These are phyloP conservation scores for Gaeumannomyces sp. DNA, from an alignment of 2,329 filamentous ascomycete genomes.

Conservation along the genomic window DNA sequence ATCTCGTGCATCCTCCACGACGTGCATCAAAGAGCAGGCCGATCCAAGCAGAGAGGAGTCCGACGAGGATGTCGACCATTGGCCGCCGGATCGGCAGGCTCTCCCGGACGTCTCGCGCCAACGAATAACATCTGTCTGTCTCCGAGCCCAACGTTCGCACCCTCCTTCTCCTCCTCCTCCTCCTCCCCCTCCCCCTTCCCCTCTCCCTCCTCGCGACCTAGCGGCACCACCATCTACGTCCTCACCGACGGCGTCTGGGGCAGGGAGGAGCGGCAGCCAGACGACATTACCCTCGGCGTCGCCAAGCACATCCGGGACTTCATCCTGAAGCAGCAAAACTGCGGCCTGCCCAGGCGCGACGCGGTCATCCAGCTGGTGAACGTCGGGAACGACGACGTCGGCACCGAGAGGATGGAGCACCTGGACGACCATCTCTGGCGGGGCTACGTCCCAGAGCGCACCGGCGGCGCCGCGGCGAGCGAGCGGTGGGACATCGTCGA, in stretches of 20 bases:
- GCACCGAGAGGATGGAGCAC: neutral
- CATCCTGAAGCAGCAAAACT: neutral
- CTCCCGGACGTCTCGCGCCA: too few relatives aligned
- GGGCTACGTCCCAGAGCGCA: too few relatives aligned
- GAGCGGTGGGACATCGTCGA: conserved; percentile 7
- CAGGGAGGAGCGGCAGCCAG: neutral
- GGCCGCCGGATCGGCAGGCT: too few relatives aligned
- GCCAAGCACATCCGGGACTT: neutral
- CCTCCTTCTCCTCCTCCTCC: too few relatives aligned
- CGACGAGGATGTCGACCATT: too few relatives aligned
- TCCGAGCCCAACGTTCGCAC: too few relatives aligned
- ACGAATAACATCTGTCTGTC: too few relatives aligned
- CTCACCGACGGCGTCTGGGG: conserved; percentile 9
- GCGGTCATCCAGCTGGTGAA: conserved; percentile 7
- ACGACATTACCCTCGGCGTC: neutral
- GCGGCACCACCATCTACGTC: conserved; percentile 8
- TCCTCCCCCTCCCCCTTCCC: too few relatives aligned
- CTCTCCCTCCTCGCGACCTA: neutral
- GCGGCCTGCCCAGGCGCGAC: neutral
- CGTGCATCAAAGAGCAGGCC: too few relatives aligned
- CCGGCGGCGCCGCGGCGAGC: neutral
- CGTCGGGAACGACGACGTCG: conserved; percentile 1
- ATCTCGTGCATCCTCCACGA: too few relatives aligned
- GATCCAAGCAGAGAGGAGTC: too few relatives aligned
- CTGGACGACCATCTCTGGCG: conserved; percentile 5